Conservation (phyloP, 2,329 filamentous ascomycete species). For the Raffaelea arxii region DNA sequence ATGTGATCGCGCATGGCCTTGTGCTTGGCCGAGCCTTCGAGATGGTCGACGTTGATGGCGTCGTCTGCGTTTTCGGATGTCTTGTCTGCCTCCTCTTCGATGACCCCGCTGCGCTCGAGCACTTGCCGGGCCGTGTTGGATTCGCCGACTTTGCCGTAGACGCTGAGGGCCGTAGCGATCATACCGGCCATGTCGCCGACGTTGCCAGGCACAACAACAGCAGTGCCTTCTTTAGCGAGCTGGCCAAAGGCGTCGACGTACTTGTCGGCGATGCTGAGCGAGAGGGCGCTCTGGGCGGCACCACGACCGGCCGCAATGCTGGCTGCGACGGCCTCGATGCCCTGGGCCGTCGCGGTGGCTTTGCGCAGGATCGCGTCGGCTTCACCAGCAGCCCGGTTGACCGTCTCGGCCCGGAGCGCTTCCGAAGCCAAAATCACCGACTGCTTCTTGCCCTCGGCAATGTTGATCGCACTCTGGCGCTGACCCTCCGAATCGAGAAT, state of each 20-base stretch:
- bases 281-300: constrained; percentile 74
- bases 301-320: constrained; percentile 64
- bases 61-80: constrained; percentile 10
- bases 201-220: constrained; percentile 91
- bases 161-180: constrained; percentile 92
- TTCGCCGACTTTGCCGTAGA: constrained; percentile 88
- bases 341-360: constrained; percentile 74
- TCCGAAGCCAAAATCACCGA: constrained; percentile 93
- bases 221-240: constrained; percentile 89
- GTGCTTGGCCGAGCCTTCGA: constrained; percentile 3
- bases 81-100: constrained; percentile 4
- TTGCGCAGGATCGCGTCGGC: constrained; percentile 83
- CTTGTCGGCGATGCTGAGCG: constrained; percentile 86
- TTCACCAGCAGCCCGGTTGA: constrained; percentile 88
- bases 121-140: constrained; percentile 45
- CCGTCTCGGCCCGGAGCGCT: constrained; percentile 78
- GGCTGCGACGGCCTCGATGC: constrained; percentile 76
- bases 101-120: constrained; percentile 23
- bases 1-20: constrained; percentile 16
- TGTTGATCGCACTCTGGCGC: constrained; percentile 95
- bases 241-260: constrained; percentile 90
- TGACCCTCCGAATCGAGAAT: constrained; percentile 97
- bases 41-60: constrained; percentile 5
- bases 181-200: constrained; percentile 93
- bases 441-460: constrained; percentile 95